Percentiles rank a stretch among this genome's conserved stretches.
Conservation (phyloP, 768 basidiomycete genomes). For the Roridomyces roridus region DNA sequence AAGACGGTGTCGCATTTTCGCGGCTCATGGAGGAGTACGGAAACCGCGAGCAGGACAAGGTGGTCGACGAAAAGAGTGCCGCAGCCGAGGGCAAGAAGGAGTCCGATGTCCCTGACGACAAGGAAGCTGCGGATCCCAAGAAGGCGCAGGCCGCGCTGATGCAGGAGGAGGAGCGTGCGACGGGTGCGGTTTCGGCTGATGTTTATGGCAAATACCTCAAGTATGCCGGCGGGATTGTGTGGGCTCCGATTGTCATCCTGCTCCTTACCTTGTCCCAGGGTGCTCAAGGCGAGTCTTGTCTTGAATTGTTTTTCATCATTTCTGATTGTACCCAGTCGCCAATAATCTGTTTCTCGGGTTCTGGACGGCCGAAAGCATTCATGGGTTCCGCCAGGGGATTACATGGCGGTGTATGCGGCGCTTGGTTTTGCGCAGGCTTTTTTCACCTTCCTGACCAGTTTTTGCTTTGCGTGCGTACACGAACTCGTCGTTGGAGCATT, state of each 20-base stretch:
- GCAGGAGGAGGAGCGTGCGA: slow-evolving; percentile 63
- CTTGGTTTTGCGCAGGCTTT: slow-evolving; percentile 37
- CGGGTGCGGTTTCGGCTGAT: slow-evolving; percentile 55
- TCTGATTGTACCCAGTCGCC: slow-evolving; percentile 45
- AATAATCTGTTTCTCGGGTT: slow-evolving; percentile 76
- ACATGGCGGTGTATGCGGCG: slow-evolving; percentile 43
- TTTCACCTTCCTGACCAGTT: slow-evolving; percentile 54
- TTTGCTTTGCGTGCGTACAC: slow-evolving; percentile 59
- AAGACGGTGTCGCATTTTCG: slow-evolving; percentile 48
- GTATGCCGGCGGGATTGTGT: slow-evolving; percentile 54
- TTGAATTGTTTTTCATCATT: background rate
- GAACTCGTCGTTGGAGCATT: slow-evolving; percentile 27
- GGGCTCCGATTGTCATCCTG: slow-evolving; percentile 52
- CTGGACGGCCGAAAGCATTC: slow-evolving; percentile 66
- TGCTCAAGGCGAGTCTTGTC: slow-evolving; percentile 47
- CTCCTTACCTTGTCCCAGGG: slow-evolving; percentile 55
- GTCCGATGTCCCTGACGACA: background rate
- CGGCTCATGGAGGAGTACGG: slow-evolving; percentile 65
- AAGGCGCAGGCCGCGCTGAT: slow-evolving; percentile 45
- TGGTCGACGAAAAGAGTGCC: slow-evolving; percentile 36
- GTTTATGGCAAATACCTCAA: slow-evolving; percentile 56
- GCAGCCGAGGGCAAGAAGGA: slow-evolving; percentile 32
- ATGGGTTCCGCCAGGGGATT: slow-evolving; percentile 64
- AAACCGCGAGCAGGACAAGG: slow-evolving; percentile 38
- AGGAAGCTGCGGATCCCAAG: slow-evolving; percentile 12